Conservation (phyloP, 352 stramenopile species). For the Pythium dissotocum region DNA sequence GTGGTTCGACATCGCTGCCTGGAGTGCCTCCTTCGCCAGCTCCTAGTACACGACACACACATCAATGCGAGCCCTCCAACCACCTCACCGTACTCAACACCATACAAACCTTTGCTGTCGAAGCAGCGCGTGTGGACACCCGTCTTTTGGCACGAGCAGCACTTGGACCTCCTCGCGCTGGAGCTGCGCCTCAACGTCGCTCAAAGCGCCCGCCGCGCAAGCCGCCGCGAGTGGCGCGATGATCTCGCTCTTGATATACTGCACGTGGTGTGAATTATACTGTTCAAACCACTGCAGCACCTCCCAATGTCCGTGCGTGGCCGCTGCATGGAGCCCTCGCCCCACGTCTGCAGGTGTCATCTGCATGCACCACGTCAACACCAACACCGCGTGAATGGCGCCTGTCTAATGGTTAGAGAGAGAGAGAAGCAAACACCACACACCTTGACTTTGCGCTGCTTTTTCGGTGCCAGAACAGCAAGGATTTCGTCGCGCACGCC, state of each 20-base stretch:
- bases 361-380: not conserved
- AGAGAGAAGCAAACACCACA: not conserved
- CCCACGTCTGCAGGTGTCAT: not conserved
- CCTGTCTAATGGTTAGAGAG: not conserved
- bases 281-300: not conserved
- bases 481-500: not conserved
- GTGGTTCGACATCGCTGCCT: not conserved
- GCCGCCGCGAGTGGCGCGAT: not conserved
- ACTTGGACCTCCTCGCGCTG: not conserved
- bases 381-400: not conserved
- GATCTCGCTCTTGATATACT: not conserved
- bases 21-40: not conserved
- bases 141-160: too few relatives aligned
- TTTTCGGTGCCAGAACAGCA: not conserved
- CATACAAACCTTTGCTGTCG: not conserved
- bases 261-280: not conserved
- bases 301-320: not conserved
- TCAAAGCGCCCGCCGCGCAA: not conserved
- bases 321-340: not conserved
- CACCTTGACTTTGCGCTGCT: not conserved
- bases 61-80: not conserved
- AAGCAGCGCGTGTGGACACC: too few relatives aligned
- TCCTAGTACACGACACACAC: not conserved
- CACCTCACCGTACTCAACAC: not conserved
- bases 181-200: not conserved